Conservation (phyloP, 2,329 filamentous ascomycete species). For the Xylariaceae sp. region DNA sequence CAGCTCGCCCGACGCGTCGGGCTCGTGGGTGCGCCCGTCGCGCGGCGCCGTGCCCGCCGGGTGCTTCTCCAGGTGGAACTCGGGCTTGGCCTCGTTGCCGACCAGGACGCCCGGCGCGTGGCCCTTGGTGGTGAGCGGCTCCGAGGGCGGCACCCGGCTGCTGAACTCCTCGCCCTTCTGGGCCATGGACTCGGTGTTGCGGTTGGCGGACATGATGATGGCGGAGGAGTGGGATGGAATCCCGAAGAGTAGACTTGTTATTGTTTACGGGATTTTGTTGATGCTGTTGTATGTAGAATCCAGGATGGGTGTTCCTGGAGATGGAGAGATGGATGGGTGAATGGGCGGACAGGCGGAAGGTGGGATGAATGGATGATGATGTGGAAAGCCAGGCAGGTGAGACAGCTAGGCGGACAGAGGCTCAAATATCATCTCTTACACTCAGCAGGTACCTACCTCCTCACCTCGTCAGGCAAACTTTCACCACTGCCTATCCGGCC, state of each 20-base stretch:
- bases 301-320: neutral
- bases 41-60: slow-evolving; percentile 56
- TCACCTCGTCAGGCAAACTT: neutral
- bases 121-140: slow-evolving; percentile 46
- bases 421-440: neutral
- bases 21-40: slow-evolving; percentile 31
- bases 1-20: slow-evolving; percentile 28
- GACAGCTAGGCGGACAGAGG: neutral
- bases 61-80: slow-evolving; percentile 55
- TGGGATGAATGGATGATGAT: neutral
- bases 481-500: neutral
- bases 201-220: slow-evolving; percentile 16
- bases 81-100: slow-evolving; percentile 50
- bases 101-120: slow-evolving; percentile 56
- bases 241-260: no score
- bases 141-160: slow-evolving; percentile 39
- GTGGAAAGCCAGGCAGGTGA: neutral
- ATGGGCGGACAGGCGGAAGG: neutral
- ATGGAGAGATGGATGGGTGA: neutral
- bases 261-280: no score
- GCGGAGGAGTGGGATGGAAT: neutral
- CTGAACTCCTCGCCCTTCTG: slow-evolving; percentile 51
- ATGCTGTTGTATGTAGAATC: neutral
- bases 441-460: no score
- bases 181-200: slow-evolving; percentile 45